These are phyloP conservation scores for Vaccinium darrowii DNA, from an alignment of 148 eudicot genomes.

Conservation along the genomic window DNA sequence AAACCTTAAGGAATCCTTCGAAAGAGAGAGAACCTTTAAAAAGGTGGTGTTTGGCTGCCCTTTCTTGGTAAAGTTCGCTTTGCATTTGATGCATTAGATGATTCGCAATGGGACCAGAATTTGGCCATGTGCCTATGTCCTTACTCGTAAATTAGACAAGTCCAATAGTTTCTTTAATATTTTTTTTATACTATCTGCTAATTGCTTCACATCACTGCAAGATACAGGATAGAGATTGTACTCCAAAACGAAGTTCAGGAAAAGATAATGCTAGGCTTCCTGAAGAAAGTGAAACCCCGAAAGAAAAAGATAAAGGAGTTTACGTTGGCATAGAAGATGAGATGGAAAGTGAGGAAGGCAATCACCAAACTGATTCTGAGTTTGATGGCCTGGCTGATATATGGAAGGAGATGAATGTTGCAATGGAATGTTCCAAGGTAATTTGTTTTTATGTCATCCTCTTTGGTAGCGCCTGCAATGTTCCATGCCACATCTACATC, in stretches of 20 bases:
- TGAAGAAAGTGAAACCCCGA: neutral
- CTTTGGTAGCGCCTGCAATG: neutral
- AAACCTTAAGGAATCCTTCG: neutral
- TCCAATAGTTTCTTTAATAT: neutral
- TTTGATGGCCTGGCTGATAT: constrained; percentile 70
- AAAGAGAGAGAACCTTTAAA: neutral
- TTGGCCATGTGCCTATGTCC: neutral
- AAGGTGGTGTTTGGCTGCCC: neutral
- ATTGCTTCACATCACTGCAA: constrained; percentile 14
- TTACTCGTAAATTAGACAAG: neutral
- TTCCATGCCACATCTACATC: neutral
- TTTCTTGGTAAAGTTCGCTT: neutral
- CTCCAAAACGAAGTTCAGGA: constrained; percentile 18
- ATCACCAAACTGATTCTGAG: constrained; percentile 30
- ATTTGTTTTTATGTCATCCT: constrained; percentile 8
- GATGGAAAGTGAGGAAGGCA: constrained; percentile 30
- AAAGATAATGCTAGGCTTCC: constrained; percentile 26
- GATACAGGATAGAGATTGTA: constrained; percentile 33
- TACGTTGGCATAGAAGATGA: constrained; percentile 67
- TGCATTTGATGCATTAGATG: neutral
- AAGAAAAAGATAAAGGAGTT: constrained; percentile 48
- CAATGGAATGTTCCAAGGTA: constrained; percentile 84
- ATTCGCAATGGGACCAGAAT: neutral
- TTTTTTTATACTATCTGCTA: neutral
- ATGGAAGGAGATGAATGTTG: constrained; percentile 85